A percentile compares a stretch with the other conserved stretches of the same genome.
These are phyloP conservation scores for Vairimorpha necatrix DNA, from an alignment of 371 early-diverging fungal genomes.

Conservation along the genomic window DNA sequence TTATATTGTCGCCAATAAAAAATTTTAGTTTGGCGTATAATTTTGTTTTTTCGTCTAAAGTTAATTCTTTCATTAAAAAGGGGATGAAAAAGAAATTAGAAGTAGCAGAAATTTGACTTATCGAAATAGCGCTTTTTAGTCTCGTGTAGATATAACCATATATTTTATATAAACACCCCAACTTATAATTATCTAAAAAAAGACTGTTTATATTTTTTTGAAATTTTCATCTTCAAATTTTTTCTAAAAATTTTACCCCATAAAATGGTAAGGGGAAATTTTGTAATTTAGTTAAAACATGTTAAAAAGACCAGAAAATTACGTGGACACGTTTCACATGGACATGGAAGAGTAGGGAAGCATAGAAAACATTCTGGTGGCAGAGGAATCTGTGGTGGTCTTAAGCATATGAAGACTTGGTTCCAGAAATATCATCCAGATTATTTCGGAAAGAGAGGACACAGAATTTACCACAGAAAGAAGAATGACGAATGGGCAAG, in stretches of 20 bases:
- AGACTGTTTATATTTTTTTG: too few relatives aligned
- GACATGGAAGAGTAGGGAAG: slow-evolving; percentile 72
- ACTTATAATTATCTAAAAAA: too few relatives aligned
- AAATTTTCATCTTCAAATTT: too few relatives aligned
- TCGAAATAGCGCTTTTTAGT: too few relatives aligned
- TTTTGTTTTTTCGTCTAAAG: slow-evolving; percentile 57
- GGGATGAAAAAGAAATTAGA: too few relatives aligned
- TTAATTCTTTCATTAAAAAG: slow-evolving; percentile 59
- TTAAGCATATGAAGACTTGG: slow-evolving; percentile 97
- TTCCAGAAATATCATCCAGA: slow-evolving; percentile 99
- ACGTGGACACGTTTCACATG: slow-evolving; percentile 66
- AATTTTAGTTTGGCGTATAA: slow-evolving; percentile 57
- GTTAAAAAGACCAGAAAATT: slow-evolving; percentile 61
- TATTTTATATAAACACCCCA: too few relatives aligned
- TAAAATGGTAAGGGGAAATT: slow-evolving; percentile 37
- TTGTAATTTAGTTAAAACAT: slow-evolving; percentile 36
- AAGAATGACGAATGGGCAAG: slow-evolving; percentile 78
- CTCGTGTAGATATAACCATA: too few relatives aligned
- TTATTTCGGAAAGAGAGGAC: slow-evolving; percentile 99
- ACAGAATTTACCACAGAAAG: slow-evolving; percentile 94
- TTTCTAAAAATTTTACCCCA: slow-evolving; percentile 22
- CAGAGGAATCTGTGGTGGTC: slow-evolving; percentile 97
- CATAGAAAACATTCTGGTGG: slow-evolving; percentile 99
- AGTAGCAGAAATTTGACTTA: too few relatives aligned
- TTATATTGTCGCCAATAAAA: slow-evolving; percentile 59